Evolutionary conservation across 2,329 filamentous ascomycete genomes (phyloP), one percentile per base, ranked within the genome.

Genomic region (Graphilbum fragrans): DNA sequence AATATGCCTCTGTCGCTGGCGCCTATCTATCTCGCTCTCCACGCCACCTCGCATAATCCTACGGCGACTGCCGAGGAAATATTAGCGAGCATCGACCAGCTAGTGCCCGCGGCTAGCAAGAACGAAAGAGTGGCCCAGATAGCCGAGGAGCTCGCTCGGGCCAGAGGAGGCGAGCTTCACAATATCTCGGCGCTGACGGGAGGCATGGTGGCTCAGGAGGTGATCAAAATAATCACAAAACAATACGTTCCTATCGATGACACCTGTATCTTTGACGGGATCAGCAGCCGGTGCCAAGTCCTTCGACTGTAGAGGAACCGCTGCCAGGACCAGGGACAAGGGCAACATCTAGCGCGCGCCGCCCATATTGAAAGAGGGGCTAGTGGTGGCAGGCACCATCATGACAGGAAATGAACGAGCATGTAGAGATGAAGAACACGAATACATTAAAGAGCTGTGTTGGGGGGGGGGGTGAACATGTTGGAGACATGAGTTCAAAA

Each of bases 121-220:
- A 68, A 70, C 35, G 62, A 70, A 46, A 67, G 68, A 18, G 62
- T 80, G 21, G 45, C 56, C 20, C 63, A 77, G 50, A 68, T 72
- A 14, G 70, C 77, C 1, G 65, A 77, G 45, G 83, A 88, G 58
- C 69, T 86, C 35, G 75, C 80, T 27, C 77, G 93, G 45, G 83
- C 86, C 29, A 79, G 77, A 37, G 85, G 86, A 22, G 84, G 79
- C 41, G 93, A 98, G 59, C 65, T 98, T 45, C 92, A 98, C 65
- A 96, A 95, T 57, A 84, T 93, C 42, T 83, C 88, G 25, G 81
- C 88, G 21, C 64, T 94, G 42, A 82, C 80, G 1, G 93, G 92
- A 23, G 93, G 92, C 3, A 82, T 98, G 66, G 82, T 93, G 37
- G 86, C 90, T n/a, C 93, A 98, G 61, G 92, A 98, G 64, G 77